phyloP scores from a whole-genome alignment of 331 rosid genomes.

The Spiraea crenata region DNA sequence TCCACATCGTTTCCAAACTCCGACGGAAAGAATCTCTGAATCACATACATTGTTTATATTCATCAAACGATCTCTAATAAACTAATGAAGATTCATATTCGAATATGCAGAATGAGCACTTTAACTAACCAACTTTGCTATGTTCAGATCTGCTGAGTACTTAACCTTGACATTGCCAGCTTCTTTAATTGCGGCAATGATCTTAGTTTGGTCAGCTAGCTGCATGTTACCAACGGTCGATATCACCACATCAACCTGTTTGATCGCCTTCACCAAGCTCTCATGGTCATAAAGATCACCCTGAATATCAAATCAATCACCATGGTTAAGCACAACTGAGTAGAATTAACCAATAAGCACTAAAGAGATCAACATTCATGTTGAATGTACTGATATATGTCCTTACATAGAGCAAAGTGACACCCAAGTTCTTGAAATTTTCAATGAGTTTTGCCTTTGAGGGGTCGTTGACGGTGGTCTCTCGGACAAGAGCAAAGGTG shows the following conservation, averaged over 20 bases:
- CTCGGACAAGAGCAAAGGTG: constrained; percentile 69
- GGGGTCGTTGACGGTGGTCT: constrained; percentile 58
- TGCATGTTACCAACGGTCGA: constrained; percentile 63
- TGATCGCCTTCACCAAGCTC: constrained; percentile 68
- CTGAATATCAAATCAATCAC: constrained; percentile 22
- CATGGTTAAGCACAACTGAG: background rate
- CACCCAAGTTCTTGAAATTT: constrained; percentile 55
- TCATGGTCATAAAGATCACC: constrained; percentile 75
- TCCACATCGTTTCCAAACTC: constrained; percentile 89
- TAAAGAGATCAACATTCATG: too few species aligned
- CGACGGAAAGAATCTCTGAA: constrained; percentile 84
- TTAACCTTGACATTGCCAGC: constrained; percentile 76
- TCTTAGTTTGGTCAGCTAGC: constrained; percentile 70
- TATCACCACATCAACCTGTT: constrained; percentile 82
- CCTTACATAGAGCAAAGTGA: constrained; percentile 52
- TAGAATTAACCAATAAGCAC: background rate
- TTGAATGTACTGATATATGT: background rate
- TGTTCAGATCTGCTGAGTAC: background rate
- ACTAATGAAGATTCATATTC: background rate
- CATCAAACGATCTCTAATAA: background rate
- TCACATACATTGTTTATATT: background rate
- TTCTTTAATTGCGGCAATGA: constrained; percentile 80
- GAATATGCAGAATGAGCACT: too few species aligned
- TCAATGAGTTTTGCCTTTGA: constrained; percentile 49
- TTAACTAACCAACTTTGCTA: too few species aligned